Percentiles rank a stretch among this genome's conserved stretches.
Evolutionary conservation across 208 protist species (phyloP).

Genomic region (Leishmania gerbilli): DNA sequence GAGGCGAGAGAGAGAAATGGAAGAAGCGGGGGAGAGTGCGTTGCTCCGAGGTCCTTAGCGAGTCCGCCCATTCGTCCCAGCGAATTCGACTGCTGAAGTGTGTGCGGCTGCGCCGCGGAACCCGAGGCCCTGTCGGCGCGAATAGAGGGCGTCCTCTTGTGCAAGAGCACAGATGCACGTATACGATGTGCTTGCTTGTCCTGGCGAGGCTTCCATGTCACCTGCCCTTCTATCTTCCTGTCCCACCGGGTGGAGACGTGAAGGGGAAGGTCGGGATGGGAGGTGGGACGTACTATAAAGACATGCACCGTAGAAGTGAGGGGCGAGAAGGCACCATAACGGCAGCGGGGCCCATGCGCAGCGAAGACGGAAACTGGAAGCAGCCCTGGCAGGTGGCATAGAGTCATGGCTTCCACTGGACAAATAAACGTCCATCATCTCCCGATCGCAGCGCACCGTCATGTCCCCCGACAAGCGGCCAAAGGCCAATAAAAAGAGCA

Average conservation of each 20-base stretch:
- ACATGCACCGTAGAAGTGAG: not conserved
- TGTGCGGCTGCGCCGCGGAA: not conserved
- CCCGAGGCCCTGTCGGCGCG: not conserved
- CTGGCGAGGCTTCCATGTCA: not conserved
- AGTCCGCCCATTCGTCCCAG: not conserved
- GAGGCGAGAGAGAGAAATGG: not conserved
- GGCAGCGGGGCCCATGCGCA: not conserved
- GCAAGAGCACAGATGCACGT: not conserved
- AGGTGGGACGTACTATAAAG: not conserved
- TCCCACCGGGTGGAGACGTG: not conserved
- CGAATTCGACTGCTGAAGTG: not conserved
- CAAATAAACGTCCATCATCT: not conserved
- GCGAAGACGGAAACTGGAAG: not conserved
- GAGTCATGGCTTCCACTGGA: not conserved
- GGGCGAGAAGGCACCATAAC: not conserved
- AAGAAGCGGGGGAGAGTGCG: not conserved
- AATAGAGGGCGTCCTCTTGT: not conserved
- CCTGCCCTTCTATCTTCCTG: not conserved
- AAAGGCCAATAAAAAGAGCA: not conserved
- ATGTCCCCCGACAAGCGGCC: not conserved
- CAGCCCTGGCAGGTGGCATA: not conserved
- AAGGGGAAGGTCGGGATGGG: not conserved
- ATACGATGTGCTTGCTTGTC: not conserved
- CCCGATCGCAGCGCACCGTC: not conserved
- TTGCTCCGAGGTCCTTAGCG: not conserved